Evolutionary conservation across 2,329 filamentous ascomycete species (phyloP).

Genomic region (Penicillium expansum): DNA sequence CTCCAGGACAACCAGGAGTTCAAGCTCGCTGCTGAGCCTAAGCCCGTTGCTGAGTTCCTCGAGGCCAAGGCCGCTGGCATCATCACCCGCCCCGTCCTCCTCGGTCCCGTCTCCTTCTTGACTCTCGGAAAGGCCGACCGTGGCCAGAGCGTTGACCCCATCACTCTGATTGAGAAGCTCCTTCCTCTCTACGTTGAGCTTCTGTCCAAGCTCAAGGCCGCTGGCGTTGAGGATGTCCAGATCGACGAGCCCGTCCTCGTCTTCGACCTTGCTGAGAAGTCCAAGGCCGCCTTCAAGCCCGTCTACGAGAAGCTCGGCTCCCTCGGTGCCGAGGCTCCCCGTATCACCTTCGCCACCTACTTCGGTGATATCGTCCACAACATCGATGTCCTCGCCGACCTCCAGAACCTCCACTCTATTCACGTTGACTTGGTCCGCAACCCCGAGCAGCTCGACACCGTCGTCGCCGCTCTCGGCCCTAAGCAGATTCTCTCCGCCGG

Average conservation of each 20-base stretch:
- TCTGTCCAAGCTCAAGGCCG: conserved; percentile 87
- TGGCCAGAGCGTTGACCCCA: conserved; percentile 87
- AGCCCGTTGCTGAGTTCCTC: conserved; percentile 90
- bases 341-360: conserved; percentile 91
- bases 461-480: conserved; percentile 76
- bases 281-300: conserved; percentile 97
- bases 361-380: conserved; percentile 99
- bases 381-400: conserved; percentile 78
- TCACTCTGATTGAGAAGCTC: conserved; percentile 89
- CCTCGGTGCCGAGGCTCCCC: conserved; percentile 76
- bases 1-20: conserved; percentile 96
- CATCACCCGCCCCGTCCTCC: conserved; percentile 84
- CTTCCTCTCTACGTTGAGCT: conserved; percentile 93
- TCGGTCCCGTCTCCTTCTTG: conserved; percentile 97
- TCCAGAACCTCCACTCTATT: conserved; percentile 72
- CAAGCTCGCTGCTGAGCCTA: conserved; percentile 81
- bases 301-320: conserved; percentile 79
- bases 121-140: conserved; percentile 97
- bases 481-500: conserved; percentile 90
- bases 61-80: conserved; percentile 98
- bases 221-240: conserved; percentile 93
- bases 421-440: conserved; percentile 97
- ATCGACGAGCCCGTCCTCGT: conserved; percentile 98
- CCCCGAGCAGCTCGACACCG: conserved; percentile 91
- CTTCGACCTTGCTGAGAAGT: conserved; percentile 84